phyloP scores from a whole-genome alignment of 2,329 filamentous ascomycete species.

The Penicillium expansum region DNA sequence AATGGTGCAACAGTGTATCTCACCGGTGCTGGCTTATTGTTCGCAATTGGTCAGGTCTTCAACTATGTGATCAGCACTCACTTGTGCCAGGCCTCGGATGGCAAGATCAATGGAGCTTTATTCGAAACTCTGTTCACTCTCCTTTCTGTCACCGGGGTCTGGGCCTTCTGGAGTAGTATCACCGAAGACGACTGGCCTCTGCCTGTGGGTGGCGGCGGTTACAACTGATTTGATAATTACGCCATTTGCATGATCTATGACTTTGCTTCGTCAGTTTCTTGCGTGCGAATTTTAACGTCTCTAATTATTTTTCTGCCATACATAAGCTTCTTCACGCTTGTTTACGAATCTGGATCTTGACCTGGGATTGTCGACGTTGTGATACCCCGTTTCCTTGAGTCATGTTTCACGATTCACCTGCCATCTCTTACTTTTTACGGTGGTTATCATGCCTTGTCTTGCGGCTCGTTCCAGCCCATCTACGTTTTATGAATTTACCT shows the following conservation, averaged over 20 bases:
- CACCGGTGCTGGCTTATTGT: slow-evolving; percentile 68
- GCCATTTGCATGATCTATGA: neutral
- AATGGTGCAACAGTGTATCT: slow-evolving; percentile 62
- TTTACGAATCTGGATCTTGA: slow-evolving; percentile 15
- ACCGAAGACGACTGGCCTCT: slow-evolving; percentile 97
- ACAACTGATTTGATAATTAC: slow-evolving; percentile 26
- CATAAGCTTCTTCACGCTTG: slow-evolving; percentile 14
- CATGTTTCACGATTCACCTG: slow-evolving; percentile 27
- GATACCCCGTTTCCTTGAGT: slow-evolving; percentile 24
- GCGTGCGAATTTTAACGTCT: slow-evolving; percentile 3
- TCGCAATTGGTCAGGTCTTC: slow-evolving; percentile 92
- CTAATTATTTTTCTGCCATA: slow-evolving; percentile 8
- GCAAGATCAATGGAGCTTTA: slow-evolving; percentile 87
- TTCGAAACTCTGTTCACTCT: slow-evolving; percentile 94
- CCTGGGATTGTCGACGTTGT: slow-evolving; percentile 21
- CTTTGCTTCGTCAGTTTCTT: slow-evolving; percentile 6
- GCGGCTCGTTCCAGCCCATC: slow-evolving; percentile 1
- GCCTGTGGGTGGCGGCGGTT: slow-evolving; percentile 36
- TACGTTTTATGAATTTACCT: slow-evolving; percentile 1
- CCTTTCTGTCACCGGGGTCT: slow-evolving; percentile 75
- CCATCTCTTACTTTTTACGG: slow-evolving; percentile 1
- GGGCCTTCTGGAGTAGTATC: slow-evolving; percentile 98
- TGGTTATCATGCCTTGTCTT: slow-evolving; percentile 9
- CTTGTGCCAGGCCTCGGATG: slow-evolving; percentile 77
- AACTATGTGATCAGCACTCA: slow-evolving; percentile 90